These are phyloP conservation scores for Nothophaeocryptopus gaeumannii DNA, from an alignment of 2,329 filamentous ascomycete genomes.

Conservation along the genomic window DNA sequence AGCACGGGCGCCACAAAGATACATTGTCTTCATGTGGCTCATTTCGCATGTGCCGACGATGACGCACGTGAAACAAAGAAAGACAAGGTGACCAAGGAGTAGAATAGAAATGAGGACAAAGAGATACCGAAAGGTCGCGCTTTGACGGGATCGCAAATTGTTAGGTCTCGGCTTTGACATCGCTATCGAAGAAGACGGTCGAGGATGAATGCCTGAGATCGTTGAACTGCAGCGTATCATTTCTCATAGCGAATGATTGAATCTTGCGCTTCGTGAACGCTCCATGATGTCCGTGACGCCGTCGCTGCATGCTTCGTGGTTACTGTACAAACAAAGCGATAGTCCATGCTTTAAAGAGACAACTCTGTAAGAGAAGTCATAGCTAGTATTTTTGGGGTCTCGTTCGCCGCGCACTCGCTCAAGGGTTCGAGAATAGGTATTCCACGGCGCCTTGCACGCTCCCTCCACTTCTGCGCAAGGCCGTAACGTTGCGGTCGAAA, in stretches of 20 bases:
- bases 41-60: constrained; percentile 2
- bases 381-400: no score
- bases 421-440: constrained; percentile 51
- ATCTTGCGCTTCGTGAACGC: no score
- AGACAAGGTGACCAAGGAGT: constrained; percentile 6
- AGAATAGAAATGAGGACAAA: constrained; percentile 19
- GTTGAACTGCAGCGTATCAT: no score
- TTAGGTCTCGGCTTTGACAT: constrained; percentile 10
- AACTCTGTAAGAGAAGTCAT: no score
- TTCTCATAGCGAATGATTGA: no score
- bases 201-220: no score
- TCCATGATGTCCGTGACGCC: constrained; percentile 9
- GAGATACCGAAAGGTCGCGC: neutral
- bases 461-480: constrained; percentile 81
- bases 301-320: constrained; percentile 21
- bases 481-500: constrained; percentile 88
- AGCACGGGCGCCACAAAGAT: neutral
- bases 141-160: neutral
- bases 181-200: constrained; percentile 1
- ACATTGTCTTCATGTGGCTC: constrained; percentile 7
- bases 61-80: constrained; percentile 12
- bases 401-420: no score
- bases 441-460: constrained; percentile 91
- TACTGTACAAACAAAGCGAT: constrained; percentile 15
- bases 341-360: neutral